Conservation (phyloP, 139 green algal species). For the Eudorina sp. region DNA sequence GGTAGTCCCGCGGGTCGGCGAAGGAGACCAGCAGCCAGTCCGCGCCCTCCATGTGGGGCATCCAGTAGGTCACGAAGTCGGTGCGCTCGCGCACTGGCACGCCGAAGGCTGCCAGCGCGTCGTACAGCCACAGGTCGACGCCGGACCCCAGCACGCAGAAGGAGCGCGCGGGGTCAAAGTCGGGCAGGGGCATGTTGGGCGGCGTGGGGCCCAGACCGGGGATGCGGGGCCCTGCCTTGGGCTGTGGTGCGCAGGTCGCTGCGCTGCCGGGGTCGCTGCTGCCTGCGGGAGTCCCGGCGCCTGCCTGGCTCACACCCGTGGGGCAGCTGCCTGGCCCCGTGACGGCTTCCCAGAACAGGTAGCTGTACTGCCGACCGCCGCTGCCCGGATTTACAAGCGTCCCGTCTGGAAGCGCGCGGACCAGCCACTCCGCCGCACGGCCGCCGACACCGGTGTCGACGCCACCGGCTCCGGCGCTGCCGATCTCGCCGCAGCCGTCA, state of each 20-base stretch:
- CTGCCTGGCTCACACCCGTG: too few species aligned
- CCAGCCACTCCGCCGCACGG: background rate
- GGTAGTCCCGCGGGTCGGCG: background rate
- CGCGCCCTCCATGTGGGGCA: conserved; percentile 31
- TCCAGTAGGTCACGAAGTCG: conserved; percentile 27
- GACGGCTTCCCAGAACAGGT: conserved; percentile 23
- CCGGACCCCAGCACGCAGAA: conserved; percentile 23
- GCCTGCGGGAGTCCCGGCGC: too few species aligned
- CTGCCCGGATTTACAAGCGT: background rate
- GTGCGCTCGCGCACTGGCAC: conserved; percentile 6
- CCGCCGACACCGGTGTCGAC: background rate
- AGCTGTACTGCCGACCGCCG: conserved; percentile 13
- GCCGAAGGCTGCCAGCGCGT: background rate
- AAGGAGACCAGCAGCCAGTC: background rate
- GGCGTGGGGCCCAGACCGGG: conserved; percentile 29
- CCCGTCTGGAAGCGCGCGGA: background rate
- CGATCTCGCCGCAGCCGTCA: too few species aligned
- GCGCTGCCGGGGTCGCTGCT: too few species aligned
- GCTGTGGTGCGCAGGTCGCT: too few species aligned
- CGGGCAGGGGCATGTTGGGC: conserved; percentile 18
- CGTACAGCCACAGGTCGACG: conserved; percentile 17
- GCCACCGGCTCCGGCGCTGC: too few species aligned
- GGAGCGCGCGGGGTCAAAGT: background rate
- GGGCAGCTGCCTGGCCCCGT: too few species aligned
- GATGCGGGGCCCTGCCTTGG: background rate